Evolutionary conservation across 2,329 filamentous ascomycete genomes (phyloP), one percentile per base, ranked within the genome.

Genomic region (Neonectria hederae): DNA sequence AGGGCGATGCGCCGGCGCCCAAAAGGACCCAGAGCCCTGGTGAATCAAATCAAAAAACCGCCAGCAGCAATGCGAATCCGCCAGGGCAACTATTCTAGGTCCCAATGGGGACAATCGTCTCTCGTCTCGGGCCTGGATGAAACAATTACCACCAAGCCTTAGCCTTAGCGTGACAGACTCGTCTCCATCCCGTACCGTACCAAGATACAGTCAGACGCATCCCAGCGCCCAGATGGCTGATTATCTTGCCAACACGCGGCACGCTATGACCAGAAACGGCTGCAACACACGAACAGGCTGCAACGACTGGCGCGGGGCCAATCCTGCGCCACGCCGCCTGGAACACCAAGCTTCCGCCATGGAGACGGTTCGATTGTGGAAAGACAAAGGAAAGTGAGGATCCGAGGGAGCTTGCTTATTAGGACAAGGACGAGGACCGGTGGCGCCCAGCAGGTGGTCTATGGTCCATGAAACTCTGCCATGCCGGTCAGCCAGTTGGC

Each of bases 71-170:
- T 68, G 61, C 67, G 56, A 67, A 63, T 56, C 48, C 45, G 56
- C 54, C 63, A 57, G 59, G 48, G 63, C 58, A 53, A 60, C 59
- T 66, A 49, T 69, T 65, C 62, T 65, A 58, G 61, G 65, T 71
- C 67, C 65, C 54, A 54, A 67, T 14, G 52, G 49, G 63, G 69
- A 63, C 58, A 65, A 61, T 60, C 49, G 54, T 59, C 65, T 59
- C 45, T 49, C 65, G 40, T 65, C 58, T 65, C 57, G 58, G 63
- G 63, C 69, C 70, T 57, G 43, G 65, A 65, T 74, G 71, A 73
- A 73, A 73, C 71, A 66, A 65, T 62, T 67, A 61, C 65, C 61
- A 68, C 65, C 69, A 62, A 65, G 62, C 63, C 63, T 61, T 46
- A 46, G 59, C 49, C 40, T 52, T 70, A 70, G 68, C 63, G 61